A percentile compares a stretch with the other conserved stretches of the same genome.
Conservation (phyloP, 1,284 basidiomycete species). For the Microbotryum violaceum region DNA sequence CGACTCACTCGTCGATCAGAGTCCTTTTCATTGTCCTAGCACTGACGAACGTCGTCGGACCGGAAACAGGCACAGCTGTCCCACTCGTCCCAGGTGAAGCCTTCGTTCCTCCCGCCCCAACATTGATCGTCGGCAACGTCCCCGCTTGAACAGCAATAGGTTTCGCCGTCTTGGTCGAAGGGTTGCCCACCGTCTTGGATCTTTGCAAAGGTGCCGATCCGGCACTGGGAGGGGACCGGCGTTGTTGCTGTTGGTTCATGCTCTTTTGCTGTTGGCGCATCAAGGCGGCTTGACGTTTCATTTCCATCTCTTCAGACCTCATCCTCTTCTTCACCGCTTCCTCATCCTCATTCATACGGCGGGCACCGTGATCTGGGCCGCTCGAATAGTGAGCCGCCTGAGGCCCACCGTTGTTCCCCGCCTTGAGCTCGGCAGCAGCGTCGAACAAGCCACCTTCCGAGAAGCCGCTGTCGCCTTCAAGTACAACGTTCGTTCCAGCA, state of each 20-base stretch:
- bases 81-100: no score
- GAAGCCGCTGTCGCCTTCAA: slow-evolving; percentile 3
- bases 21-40: no score
- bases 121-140: slow-evolving; percentile 7
- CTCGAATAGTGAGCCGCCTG: no score
- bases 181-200: slow-evolving; percentile 14
- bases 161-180: neutral
- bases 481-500: neutral
- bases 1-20: no score
- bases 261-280: neutral
- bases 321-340: neutral
- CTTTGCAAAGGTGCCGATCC: neutral
- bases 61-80: no score
- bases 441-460: neutral
- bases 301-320: neutral
- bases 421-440: no score
- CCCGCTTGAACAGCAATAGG: neutral
- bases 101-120: slow-evolving; percentile 18
- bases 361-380: neutral
- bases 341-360: neutral
- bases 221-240: neutral
- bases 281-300: neutral
- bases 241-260: neutral
- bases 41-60: no score
- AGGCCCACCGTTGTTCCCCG: no score